These are phyloP conservation scores for Jaapia argillacea DNA, from an alignment of 768 basidiomycete genomes.

Conservation along the genomic window DNA sequence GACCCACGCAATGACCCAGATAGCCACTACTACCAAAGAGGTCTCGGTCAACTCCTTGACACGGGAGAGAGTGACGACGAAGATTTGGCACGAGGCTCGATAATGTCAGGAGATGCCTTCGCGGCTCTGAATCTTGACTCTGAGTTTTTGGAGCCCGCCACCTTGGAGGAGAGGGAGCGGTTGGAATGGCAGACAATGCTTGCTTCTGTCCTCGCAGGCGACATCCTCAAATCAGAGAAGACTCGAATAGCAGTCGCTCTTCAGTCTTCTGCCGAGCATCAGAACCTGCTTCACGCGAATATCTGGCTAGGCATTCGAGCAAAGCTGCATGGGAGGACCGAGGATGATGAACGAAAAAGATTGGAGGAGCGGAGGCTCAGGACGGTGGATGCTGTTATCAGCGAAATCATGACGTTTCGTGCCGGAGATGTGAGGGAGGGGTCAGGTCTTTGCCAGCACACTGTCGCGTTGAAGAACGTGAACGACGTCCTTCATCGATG, in stretches of 20 bases:
- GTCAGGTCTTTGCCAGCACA: conserved; percentile 25
- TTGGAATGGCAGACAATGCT: conserved; percentile 96
- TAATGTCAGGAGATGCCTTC: conserved; percentile 36
- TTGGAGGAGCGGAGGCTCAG: conserved; percentile 79
- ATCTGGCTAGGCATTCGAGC: conserved; percentile 91
- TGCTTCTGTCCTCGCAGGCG: conserved; percentile 85
- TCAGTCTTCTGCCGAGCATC: conserved; percentile 58
- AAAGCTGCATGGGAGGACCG: conserved; percentile 66
- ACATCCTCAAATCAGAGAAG: conserved; percentile 93
- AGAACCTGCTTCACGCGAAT: conserved; percentile 54
- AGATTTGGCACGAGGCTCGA: conserved; percentile 30
- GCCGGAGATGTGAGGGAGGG: conserved; percentile 33
- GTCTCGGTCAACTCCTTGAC: conserved; percentile 56
- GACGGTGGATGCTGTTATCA: conserved; percentile 73
- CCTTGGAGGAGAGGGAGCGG: conserved; percentile 68
- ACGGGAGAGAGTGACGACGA: conserved; percentile 75
- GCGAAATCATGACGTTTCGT: conserved; percentile 73
- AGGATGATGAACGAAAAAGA: conserved; percentile 72
- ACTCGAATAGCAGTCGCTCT: conserved; percentile 80
- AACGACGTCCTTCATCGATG: conserved; percentile 60
- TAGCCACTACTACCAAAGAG: conserved; percentile 70
- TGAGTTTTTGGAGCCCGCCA: conserved; percentile 56
- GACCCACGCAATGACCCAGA: conserved; percentile 77
- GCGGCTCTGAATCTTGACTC: conserved; percentile 47
- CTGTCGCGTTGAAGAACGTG: conserved; percentile 50